Conservation (phyloP, 108 stramenopile genomes). For the Epipyxis sp. region DNA sequence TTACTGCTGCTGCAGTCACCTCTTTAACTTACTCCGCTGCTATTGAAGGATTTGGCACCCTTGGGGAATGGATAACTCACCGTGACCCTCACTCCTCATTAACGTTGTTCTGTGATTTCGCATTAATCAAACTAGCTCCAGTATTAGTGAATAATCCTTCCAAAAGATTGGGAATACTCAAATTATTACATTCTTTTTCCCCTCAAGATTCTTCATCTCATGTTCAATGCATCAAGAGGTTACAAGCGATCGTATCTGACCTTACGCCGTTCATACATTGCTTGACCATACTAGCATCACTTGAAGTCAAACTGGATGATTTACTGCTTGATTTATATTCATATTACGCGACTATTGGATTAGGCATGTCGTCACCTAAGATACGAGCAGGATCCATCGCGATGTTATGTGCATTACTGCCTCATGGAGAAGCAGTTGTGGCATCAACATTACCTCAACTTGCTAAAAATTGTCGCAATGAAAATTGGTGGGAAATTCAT, state of each 20-base stretch:
- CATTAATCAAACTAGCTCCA: conserved; percentile 7
- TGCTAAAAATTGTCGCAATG: background rate
- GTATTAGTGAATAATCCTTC: no score
- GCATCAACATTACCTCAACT: conserved; percentile 3
- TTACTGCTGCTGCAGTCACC: background rate
- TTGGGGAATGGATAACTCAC: background rate
- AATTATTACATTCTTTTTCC: conserved; percentile 11
- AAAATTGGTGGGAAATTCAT: conserved; percentile 39
- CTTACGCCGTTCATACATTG: background rate
- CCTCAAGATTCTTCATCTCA: background rate
- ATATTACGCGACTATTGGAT: conserved; percentile 42
- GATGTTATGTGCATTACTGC: conserved; percentile 35
- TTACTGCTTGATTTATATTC: conserved; percentile 36
- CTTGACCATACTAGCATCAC: conserved; percentile 8
- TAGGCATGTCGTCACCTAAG: conserved; percentile 9
- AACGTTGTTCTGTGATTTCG: conserved; percentile 24
- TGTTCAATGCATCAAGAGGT: conserved; percentile 23
- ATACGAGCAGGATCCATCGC: conserved; percentile 42
- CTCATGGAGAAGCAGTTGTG: conserved; percentile 2
- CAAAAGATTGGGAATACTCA: background rate
- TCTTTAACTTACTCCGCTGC: conserved; percentile 1
- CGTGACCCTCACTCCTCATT: conserved; percentile 14
- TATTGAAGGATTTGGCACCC: background rate
- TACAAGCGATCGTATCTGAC: conserved; percentile 13
- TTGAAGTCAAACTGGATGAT: conserved; percentile 12